Conservation (phyloP, 2,329 filamentous ascomycete genomes). For the Monilinia fructicola region DNA sequence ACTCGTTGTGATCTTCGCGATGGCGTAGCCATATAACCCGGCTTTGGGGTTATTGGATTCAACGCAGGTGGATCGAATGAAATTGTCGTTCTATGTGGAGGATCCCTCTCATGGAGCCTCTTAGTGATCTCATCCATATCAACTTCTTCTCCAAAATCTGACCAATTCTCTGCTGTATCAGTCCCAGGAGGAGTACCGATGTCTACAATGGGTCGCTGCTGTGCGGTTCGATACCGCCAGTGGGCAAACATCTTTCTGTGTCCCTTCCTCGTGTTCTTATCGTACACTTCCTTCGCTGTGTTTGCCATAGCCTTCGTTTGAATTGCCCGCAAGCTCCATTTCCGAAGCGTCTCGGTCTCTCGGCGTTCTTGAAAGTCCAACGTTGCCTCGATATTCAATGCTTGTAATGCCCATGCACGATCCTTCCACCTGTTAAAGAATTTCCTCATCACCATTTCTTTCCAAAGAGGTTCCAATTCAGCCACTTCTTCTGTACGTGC, state of each 20-base stretch:
- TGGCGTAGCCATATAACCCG: slow-evolving; percentile 31
- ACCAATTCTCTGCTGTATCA: slow-evolving; percentile 35
- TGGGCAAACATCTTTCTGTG: slow-evolving; percentile 41
- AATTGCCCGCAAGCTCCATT: slow-evolving; percentile 39
- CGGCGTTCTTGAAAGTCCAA: slow-evolving; percentile 37
- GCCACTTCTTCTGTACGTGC: slow-evolving; percentile 34
- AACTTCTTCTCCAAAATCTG: slow-evolving; percentile 37
- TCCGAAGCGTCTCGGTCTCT: slow-evolving; percentile 35
- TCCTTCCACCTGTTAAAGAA: slow-evolving; percentile 35
- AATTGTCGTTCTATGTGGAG: background rate
- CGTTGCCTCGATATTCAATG: slow-evolving; percentile 36
- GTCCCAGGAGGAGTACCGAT: slow-evolving; percentile 25
- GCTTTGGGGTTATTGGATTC: slow-evolving; percentile 28
- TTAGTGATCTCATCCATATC: slow-evolving; percentile 33
- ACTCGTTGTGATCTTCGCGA: slow-evolving; percentile 45
- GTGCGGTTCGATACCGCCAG: slow-evolving; percentile 37
- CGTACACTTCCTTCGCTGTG: slow-evolving; percentile 36
- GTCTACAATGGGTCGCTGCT: slow-evolving; percentile 29
- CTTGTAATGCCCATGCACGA: slow-evolving; percentile 30
- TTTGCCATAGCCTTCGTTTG: slow-evolving; percentile 35
- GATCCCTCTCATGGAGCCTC: slow-evolving; percentile 29
- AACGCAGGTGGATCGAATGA: slow-evolving; percentile 3
- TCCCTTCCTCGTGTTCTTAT: slow-evolving; percentile 39
- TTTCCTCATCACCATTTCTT: slow-evolving; percentile 33
- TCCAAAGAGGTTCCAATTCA: slow-evolving; percentile 34